Evolutionary conservation across 495 filamentous ascomycete genomes (phyloP), one percentile per base, ranked within the genome.

Genomic region (Penicillium egyptiacum): DNA sequence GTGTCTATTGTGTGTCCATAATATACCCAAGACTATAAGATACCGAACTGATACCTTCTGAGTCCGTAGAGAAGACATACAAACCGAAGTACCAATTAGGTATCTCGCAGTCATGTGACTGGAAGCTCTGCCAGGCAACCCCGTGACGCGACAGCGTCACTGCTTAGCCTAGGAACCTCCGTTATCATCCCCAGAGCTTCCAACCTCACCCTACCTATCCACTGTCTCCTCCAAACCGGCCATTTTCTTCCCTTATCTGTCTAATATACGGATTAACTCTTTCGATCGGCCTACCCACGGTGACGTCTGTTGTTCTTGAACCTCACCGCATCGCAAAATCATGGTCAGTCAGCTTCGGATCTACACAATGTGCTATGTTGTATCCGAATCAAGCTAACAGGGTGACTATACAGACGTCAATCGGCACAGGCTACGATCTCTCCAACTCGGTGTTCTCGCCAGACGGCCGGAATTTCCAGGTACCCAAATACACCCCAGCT

Each of bases 361-460:
- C 39, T 19, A 26, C 37, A 28, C 40, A 44, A 22, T 14, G 1
- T 31, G 14, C 4, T 17, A 12, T 44, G 12, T 35, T 28, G 25
- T 10, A 53, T 53, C 33, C 20, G 28, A 50, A 50, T 40, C n/a
- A 42, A 42, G 46, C 54, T 64, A 39, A 51, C 30, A 41, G 2
- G 12, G 31, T 56, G 31, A 30, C 50, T 45, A 50, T 46, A 37
- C 58, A 98, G 94, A 98, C 94, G 68, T 98, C 94, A 66, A 98
- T 98, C 86, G 94, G 94, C 70, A 98, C 94, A 65, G 94, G 94
- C 68, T 98, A 98, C 78, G 94, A 98, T 84, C 89, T 98, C 70
- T 89, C 90, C 66, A 98, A 98, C 83, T 98, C 95, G 66, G 92
- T 97, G 76, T 98, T 97, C 81, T 97, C 92, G 35, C 94, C 94